Conservation (phyloP, 352 stramenopile species). For the Pythium dissimile region DNA sequence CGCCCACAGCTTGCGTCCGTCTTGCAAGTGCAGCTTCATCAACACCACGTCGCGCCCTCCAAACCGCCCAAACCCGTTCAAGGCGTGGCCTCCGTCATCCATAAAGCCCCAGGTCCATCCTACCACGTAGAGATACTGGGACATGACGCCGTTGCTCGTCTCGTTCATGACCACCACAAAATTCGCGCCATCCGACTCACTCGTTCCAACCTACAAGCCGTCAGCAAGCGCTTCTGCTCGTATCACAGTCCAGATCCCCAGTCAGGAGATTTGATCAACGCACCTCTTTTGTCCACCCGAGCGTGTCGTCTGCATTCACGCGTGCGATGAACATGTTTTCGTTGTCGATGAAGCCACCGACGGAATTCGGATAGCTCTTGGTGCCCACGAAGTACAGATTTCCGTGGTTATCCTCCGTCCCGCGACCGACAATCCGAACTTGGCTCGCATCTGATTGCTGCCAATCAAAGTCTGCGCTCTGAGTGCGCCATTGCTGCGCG, state of each 20-base stretch:
- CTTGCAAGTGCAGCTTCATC: constrained; percentile 38
- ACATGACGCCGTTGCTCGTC: constrained; percentile 11
- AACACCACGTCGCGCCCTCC: constrained; percentile 69
- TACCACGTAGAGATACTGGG: constrained; percentile 50
- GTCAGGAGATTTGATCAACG: background rate
- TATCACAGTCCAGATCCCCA: background rate
- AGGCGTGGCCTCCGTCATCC: constrained; percentile 61
- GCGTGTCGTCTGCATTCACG: constrained; percentile 36
- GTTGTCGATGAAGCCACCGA: constrained; percentile 21
- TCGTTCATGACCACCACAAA: constrained; percentile 55
- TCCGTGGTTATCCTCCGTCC: constrained; percentile 31
- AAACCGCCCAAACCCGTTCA: constrained; percentile 70
- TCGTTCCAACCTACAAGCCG: constrained; percentile 40
- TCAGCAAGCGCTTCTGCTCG: too few species aligned
- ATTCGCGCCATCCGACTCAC: constrained; percentile 49
- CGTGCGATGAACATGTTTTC: constrained; percentile 56
- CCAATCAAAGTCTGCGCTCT: constrained; percentile 52
- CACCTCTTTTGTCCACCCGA: constrained; percentile 56
- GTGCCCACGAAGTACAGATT: constrained; percentile 64
- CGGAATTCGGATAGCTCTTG: constrained; percentile 28
- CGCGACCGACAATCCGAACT: constrained; percentile 37
- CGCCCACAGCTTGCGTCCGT: constrained; percentile 59
- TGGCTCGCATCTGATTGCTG: constrained; percentile 33
- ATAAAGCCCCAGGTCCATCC: constrained; percentile 69
- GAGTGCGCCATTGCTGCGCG: constrained; percentile 35